Base-by-base conservation (phyloP, 345 rosid species). In the Schrenkiella parvula region DNA sequence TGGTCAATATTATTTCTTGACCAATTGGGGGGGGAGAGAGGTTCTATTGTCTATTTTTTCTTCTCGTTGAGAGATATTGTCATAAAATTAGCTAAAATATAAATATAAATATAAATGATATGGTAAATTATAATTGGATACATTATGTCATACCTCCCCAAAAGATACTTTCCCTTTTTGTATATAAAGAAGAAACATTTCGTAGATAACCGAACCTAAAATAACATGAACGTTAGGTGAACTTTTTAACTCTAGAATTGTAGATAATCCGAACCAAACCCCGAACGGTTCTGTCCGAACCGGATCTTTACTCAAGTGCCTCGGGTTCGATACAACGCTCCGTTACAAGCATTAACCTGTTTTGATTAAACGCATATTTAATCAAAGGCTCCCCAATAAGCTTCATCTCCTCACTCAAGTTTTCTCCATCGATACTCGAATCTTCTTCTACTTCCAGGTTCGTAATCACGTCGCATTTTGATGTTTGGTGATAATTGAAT, bases 361-460 rank as follows among this genome's bases (percentile, higher is more conserved):
- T 68, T 28, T 28, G 8, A 26, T 44, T 44, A 32, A 70, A 37
- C 51, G 59, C 18, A 48, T 48, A 48, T 17, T 53, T 48, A 60
- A 22, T 52, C 47, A 38, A 9, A 51, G 44, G 23, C 23, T 8
- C 25, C 68, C n/a, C n/a, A n/a, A 31, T 34, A 19, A 17, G 19
- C 50, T 13, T 31, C 35, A 42, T 34, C 59, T 56, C 66, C 2
- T 50, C 66, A 47, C 66, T 46, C 47, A 12, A 66, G 2, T 66
- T 67, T 46, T 50, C 47, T 43, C 47, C 74, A 58, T 70, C 58
- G 38, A 8, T 26, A 70, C 55, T 50, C 28, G 25, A 34, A 44
- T 39, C 66, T 42, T 35, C 53, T 68, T 19, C 42, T 69, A 38
- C 62, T 46, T 56, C 41, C 66, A 73, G 72, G 78, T 56, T 65